Evolutionary conservation across 352 stramenopile species (phyloP).

Genomic region (Phytophthora meadii): DNA sequence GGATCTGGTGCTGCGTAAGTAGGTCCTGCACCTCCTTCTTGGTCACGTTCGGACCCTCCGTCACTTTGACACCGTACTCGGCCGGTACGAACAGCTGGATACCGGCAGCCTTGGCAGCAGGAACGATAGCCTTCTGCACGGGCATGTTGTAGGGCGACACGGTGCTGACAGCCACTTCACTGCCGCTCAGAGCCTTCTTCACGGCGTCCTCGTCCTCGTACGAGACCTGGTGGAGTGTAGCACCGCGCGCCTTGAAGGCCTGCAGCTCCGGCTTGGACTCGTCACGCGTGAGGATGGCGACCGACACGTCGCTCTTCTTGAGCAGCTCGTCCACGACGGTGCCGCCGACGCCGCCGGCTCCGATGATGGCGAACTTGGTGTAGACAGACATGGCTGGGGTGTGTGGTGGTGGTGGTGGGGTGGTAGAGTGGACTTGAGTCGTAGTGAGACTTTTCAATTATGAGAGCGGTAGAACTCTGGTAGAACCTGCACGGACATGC

Average conservation of each 20-base stretch:
- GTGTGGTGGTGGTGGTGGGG: background rate
- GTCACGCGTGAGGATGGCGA: background rate
- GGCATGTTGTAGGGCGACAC: conserved; percentile 1
- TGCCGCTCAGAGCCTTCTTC: background rate
- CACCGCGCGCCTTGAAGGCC: background rate
- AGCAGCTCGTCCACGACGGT: background rate
- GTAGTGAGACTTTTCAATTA: conserved; percentile 19
- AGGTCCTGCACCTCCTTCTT: conserved; percentile 26
- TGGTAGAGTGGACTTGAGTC: conserved; percentile 14
- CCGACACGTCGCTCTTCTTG: background rate
- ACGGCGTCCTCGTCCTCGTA: background rate
- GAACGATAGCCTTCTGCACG: conserved; percentile 10
- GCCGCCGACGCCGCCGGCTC: conserved; percentile 32
- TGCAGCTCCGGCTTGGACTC: background rate
- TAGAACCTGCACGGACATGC: background rate
- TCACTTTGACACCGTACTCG: conserved; percentile 22
- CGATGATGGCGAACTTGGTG: conserved; percentile 31
- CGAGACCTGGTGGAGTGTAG: background rate
- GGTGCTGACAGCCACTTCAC: background rate
- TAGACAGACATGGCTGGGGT: conserved; percentile 12
- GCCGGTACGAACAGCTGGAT: conserved; percentile 34
- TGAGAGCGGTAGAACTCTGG: conserved; percentile 3
- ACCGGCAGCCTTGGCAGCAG: conserved; percentile 25
- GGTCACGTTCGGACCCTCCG: conserved; percentile 12
- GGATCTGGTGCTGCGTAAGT: conserved; percentile 29